These are phyloP conservation scores for Stachybotrys elegans DNA, from an alignment of 2,329 filamentous ascomycete genomes.

Conservation along the genomic window DNA sequence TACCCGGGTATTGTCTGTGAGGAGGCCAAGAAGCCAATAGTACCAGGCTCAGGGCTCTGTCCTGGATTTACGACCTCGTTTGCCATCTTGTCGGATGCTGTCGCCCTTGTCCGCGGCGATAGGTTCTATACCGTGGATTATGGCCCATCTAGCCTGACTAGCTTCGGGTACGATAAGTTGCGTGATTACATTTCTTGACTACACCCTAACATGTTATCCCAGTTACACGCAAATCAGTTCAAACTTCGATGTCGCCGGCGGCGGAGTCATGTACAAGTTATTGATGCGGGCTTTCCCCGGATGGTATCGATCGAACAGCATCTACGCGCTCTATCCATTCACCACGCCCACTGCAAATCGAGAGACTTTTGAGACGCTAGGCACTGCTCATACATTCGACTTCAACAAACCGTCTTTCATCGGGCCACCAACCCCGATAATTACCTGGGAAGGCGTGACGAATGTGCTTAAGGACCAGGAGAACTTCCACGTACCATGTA, in stretches of 20 bases:
- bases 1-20: conserved; percentile 64
- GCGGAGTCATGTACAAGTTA: conserved; percentile 16
- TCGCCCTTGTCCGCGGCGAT: conserved; percentile 64
- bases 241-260: conserved; percentile 9
- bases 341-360: conserved; percentile 13
- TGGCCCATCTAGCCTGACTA: not conserved
- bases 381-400: conserved; percentile 13
- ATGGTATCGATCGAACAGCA: conserved; percentile 10
- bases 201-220: not conserved
- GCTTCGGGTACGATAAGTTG: not conserved
- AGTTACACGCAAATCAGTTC: conserved; percentile 4
- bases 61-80: conserved; percentile 64
- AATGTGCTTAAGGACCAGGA: conserved; percentile 18
- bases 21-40: conserved; percentile 60
- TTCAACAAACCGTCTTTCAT: conserved; percentile 16
- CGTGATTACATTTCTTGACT: not conserved
- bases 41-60: conserved; percentile 60
- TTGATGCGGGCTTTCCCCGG: conserved; percentile 16
- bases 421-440: conserved; percentile 11
- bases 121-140: conserved; percentile 55
- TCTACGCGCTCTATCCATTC: conserved; percentile 23
- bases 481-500: conserved; percentile 23
- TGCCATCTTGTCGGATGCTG: conserved; percentile 66
- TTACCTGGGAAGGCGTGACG: conserved; percentile 16
- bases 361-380: conserved; percentile 12